A percentile compares a stretch with the other conserved stretches of the same genome.
Evolutionary conservation across 139 green algal species (phyloP).

Genomic region (Astrephomene gubernaculifera): DNA sequence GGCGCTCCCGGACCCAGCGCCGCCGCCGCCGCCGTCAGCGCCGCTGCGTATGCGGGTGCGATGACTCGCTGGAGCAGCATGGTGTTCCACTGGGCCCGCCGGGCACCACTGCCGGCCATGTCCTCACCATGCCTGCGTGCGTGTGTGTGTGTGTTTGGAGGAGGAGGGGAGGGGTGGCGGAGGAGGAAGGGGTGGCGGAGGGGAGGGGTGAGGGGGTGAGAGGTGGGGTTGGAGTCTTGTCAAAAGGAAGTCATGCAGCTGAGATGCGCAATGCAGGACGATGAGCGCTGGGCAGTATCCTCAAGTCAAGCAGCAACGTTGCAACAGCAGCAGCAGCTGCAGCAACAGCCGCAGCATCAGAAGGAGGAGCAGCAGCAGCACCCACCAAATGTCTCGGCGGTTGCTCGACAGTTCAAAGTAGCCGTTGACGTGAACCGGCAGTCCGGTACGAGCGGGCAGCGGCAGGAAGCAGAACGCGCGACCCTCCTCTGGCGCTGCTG

Average conservation of each 20-base stretch:
- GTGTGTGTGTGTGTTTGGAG: no score
- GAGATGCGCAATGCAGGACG: no score
- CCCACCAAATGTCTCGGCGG: conserved; percentile 73
- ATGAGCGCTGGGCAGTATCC: no score
- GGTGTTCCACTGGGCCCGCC: conserved; percentile 78
- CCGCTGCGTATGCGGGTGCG: conserved; percentile 64
- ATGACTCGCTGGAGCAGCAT: conserved; percentile 70
- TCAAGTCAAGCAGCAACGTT: no score
- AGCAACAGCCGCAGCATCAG: no score
- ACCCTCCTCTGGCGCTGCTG: conserved; percentile 37
- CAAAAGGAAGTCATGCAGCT: no score
- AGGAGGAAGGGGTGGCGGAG: no score
- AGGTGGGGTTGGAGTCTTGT: no score
- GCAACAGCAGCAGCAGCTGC: background rate
- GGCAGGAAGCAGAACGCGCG: conserved; percentile 88
- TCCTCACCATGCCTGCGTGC: conserved; percentile 73
- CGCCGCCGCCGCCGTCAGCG: conserved; percentile 61
- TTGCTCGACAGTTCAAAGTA: conserved; percentile 90
- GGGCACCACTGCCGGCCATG: conserved; percentile 70
- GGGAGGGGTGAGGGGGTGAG: background rate
- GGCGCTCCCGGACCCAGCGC: conserved; percentile 56
- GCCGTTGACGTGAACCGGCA: conserved; percentile 85
- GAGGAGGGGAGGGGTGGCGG: no score
- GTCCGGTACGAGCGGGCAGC: conserved; percentile 71
- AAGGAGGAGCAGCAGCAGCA: no score